Evolutionary conservation across 202 grass and related monocot genomes (phyloP), one percentile per base, ranked within the genome.

Genomic region (Tripidium arundinaceum): DNA sequence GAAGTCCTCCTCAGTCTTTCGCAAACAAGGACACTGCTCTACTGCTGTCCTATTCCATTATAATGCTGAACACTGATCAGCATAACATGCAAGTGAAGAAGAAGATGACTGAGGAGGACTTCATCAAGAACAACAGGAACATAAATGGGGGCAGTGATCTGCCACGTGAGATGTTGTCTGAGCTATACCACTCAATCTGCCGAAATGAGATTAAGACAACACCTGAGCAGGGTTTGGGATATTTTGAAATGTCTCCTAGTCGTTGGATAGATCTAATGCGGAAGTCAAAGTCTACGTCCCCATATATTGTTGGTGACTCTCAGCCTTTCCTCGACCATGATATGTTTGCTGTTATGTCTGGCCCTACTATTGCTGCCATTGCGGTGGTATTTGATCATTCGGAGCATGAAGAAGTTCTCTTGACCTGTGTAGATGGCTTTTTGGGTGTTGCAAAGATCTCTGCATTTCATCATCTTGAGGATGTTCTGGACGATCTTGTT

Each of bases 21-120:
- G 97, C 86, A 47, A 93, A 99, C 69, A 99, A 99, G 67, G 97
- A 99, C 76, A 94, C 93, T 80, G 97, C 97, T 77, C 85, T 99
- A 37, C 6, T 99, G 40, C 83, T 99, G 66, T 89, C 97, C 24
- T 99, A 99, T 82, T 99, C 97, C 50, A 90, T 99, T 69, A 99
- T 99, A 91, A 92, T 99, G 93, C 87, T 99, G 59, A 99, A 99
- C 85, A 99, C 97, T 50, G 97, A 99, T 86, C 97, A 99, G 77
- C 97, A 99, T 77, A 99, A 99, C 78, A 94, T 97, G 83, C 97
- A 99, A 81, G 97, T 99, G 70, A 99, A 99, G 78, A 99, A 99
- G 81, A 99, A 99, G 72, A 99, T 99, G 97, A 99, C 97, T 4
- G 97, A 99, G 85, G 97, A 99, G 75, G 97, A 99, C 80, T 99